These are phyloP conservation scores for Monilinia aucupariae DNA, from an alignment of 2,329 filamentous ascomycete genomes.

Conservation along the genomic window DNA sequence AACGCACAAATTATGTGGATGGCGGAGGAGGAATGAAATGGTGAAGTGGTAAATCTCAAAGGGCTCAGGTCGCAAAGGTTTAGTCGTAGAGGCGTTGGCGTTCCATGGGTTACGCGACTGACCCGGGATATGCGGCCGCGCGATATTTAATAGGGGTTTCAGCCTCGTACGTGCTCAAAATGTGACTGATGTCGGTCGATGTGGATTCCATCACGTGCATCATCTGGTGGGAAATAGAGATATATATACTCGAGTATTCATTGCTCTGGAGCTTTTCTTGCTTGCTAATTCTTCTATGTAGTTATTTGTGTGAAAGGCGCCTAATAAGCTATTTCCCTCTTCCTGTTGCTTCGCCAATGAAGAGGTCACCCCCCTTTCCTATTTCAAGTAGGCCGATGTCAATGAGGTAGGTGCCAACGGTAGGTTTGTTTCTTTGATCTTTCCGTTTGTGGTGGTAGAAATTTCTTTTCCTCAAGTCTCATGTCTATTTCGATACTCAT, in stretches of 20 bases:
- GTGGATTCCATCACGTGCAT: too few relatives aligned
- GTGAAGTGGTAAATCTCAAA: neutral
- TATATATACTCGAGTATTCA: too few relatives aligned
- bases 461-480: neutral
- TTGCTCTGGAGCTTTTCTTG: too few relatives aligned
- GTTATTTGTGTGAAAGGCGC: too few relatives aligned
- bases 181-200: too few relatives aligned
- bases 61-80: constrained; percentile 6
- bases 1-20: neutral
- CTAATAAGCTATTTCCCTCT: too few relatives aligned
- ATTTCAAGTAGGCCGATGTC: neutral
- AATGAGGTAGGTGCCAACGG: constrained; percentile 2
- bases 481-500: neutral
- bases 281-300: too few relatives aligned
- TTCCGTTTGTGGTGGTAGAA: neutral
- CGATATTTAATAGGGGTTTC: neutral
- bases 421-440: neutral
- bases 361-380: neutral
- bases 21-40: neutral
- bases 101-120: neutral
- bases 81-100: neutral
- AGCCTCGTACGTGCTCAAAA: too few relatives aligned
- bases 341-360: too few relatives aligned
- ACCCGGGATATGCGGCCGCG: neutral
- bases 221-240: too few relatives aligned